Conservation (phyloP, 164 flowering plant species). For the Echeveria elegans region DNA sequence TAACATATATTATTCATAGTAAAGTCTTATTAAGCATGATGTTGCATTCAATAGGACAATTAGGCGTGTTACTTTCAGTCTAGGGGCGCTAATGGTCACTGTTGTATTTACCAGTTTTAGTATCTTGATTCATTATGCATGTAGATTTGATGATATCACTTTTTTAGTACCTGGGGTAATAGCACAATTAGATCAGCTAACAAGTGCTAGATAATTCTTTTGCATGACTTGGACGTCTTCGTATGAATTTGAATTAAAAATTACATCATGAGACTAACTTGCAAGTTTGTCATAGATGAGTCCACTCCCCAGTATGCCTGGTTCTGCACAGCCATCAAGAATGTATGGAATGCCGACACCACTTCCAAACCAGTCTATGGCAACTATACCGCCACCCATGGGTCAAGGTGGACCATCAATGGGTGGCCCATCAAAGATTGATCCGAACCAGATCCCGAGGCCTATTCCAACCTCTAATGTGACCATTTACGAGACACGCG, state of each 20-base stretch:
- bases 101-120: background rate
- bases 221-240: background rate
- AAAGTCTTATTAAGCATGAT: background rate
- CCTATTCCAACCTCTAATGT: conserved; percentile 58
- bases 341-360: conserved; percentile 77
- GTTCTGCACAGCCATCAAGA: conserved; percentile 51
- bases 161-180: conserved; percentile 1
- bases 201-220: conserved; percentile 16
- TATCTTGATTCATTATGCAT: background rate
- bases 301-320: conserved; percentile 39
- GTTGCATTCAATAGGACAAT: background rate
- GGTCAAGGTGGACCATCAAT: conserved; percentile 51
- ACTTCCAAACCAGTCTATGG: conserved; percentile 49
- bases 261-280: conserved; percentile 11
- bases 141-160: background rate
- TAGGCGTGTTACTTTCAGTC: background rate
- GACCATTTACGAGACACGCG: conserved; percentile 70
- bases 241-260: background rate
- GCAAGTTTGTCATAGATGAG: conserved; percentile 19
- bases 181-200: background rate
- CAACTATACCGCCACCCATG: conserved; percentile 45
- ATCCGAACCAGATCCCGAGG: conserved; percentile 92
- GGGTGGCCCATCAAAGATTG: conserved; percentile 70
- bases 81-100: background rate
- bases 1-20: background rate